Percentiles rank a stretch among this genome's conserved stretches.
Evolutionary conservation across 1,139 yeast genomes (phyloP).

Genomic region (Lodderomyces metapsilosis): DNA sequence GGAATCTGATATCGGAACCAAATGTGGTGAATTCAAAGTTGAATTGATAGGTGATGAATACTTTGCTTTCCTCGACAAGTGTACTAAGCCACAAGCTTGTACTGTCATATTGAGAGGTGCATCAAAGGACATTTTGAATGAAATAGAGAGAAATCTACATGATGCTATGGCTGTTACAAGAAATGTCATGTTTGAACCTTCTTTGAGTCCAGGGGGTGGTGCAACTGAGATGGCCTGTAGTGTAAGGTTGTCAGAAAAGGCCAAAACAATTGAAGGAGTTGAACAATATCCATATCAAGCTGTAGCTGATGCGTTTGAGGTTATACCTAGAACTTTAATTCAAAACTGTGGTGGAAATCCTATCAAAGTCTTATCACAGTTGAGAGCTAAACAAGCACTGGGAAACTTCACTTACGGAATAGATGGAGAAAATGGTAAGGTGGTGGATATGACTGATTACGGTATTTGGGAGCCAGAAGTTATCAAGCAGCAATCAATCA

Average conservation of each 20-base stretch:
- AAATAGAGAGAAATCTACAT: constrained; percentile 93
- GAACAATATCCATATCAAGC: constrained; percentile 99
- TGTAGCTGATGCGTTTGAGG: constrained; percentile 98
- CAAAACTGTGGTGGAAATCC: constrained; percentile 99
- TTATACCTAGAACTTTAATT: constrained; percentile 92
- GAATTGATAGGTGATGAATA: constrained; percentile 97
- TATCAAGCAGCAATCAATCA: constrained; percentile 92
- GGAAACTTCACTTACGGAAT: constrained; percentile 86
- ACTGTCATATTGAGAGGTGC: constrained; percentile 93
- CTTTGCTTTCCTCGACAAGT: constrained; percentile 79
- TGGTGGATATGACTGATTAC: constrained; percentile 91
- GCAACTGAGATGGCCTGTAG: constrained; percentile 99
- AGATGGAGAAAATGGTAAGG: constrained; percentile 91
- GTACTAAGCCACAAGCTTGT: constrained; percentile 89
- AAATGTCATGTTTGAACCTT: constrained; percentile 92
- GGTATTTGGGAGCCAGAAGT: constrained; percentile 99
- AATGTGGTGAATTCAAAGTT: constrained; percentile 88
- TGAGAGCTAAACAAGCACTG: constrained; percentile 94
- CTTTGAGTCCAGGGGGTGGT: constrained; percentile 97
- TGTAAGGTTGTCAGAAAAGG: constrained; percentile 84
- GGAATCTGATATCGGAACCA: constrained; percentile 84
- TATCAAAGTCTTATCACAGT: constrained; percentile 79
- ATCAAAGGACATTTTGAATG: constrained; percentile 93
- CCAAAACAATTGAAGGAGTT: constrained; percentile 89
- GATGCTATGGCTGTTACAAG: constrained; percentile 99